Base-by-base conservation (phyloP, 106 monocot genomes). In the Phalaenopsis equestris region DNA sequence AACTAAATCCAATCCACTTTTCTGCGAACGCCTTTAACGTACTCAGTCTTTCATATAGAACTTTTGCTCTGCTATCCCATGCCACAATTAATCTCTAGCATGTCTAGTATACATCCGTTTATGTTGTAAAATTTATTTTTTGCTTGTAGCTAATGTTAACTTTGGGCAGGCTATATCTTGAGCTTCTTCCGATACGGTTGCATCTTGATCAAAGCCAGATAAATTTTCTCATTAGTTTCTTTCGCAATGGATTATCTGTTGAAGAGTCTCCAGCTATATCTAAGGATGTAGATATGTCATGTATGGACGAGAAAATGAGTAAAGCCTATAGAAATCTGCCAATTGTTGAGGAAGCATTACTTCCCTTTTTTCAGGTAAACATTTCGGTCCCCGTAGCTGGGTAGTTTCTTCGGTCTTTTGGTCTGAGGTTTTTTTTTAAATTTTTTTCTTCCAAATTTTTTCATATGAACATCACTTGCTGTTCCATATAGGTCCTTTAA, bases 151-250 rank as follows among this genome's bases (percentile, higher is more conserved):
- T 30, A 77, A 81, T 81, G 18, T 41, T 77, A 38, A 3, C 82
- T 76, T 12, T 78, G 61, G 36, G 73, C 88, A 98, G 97, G 84
- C 81, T 94, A 52, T 79, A 79, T 82, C 77, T 99, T 57, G 86
- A 93, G 74, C 75, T 92, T 82, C 79, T 90, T 57, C 98, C 98
- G 15, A 74, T 99, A 75, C 79, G 94, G 23, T 58, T 99, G 80
- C 94, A 99, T 91, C 89, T 99, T 79, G 89, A 99, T 83, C 98
- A 99, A 87, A 84, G 84, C 79, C 98, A 99, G 55, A 88, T 99
- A 42, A 86, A 93, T 72, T 99, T 99, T 78, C 81, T 99, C 55
- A 80, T 91, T 8, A 85, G 67, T 43, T 99, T 99, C 79, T 99
- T 99, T 88, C 79, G 84, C 72, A 86, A 88, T 64, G 73, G 77